Evolutionary conservation across 2,329 filamentous ascomycete genomes (phyloP).

Genomic region (Stagonosporopsis cucurbitacearum): DNA sequence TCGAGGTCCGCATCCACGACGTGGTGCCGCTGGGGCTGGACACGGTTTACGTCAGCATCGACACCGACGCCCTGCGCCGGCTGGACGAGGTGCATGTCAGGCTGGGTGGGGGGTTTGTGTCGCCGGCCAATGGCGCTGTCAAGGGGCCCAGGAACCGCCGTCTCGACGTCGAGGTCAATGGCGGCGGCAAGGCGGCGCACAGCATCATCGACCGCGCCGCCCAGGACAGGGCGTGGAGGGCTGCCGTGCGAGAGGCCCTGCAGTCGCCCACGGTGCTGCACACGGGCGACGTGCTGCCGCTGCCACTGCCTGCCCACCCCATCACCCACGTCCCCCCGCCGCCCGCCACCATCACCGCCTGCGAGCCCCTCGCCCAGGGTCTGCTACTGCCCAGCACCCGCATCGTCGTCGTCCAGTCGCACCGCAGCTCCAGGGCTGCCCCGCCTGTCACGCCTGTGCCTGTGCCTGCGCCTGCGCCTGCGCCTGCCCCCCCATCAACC

Average conservation of each 20-base stretch:
- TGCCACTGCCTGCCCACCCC: conserved; percentile 78
- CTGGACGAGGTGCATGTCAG: conserved; percentile 83
- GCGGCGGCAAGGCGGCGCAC: conserved; percentile 30
- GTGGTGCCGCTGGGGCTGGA: conserved; percentile 81
- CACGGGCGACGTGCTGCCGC: conserved; percentile 79
- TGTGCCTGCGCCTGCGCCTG: conserved; percentile 64
- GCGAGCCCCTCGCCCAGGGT: conserved; percentile 92
- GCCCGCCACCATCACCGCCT: conserved; percentile 87
- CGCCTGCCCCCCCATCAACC: conserved; percentile 62
- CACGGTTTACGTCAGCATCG: conserved; percentile 84
- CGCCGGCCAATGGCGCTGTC: conserved; percentile 42
- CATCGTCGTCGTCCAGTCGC: conserved; percentile 77
- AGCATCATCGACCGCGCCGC: conserved; percentile 26
- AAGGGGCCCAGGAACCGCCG: conserved; percentile 39
- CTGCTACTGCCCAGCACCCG: conserved; percentile 77
- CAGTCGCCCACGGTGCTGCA: conserved; percentile 78
- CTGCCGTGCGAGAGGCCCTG: conserved; percentile 73
- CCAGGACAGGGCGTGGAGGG: conserved; percentile 46
- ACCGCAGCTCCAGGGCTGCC: conserved; percentile 58
- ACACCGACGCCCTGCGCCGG: conserved; percentile 78
- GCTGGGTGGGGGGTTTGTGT: conserved; percentile 71
- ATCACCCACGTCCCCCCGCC: conserved; percentile 85
- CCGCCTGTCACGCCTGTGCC: conserved; percentile 52
- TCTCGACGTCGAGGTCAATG: conserved; percentile 46
- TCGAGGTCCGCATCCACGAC: conserved; percentile 84